Evolutionary conservation across 1,284 basidiomycete genomes (phyloP).

Genomic region (Leucocoprinus gongylophorus): DNA sequence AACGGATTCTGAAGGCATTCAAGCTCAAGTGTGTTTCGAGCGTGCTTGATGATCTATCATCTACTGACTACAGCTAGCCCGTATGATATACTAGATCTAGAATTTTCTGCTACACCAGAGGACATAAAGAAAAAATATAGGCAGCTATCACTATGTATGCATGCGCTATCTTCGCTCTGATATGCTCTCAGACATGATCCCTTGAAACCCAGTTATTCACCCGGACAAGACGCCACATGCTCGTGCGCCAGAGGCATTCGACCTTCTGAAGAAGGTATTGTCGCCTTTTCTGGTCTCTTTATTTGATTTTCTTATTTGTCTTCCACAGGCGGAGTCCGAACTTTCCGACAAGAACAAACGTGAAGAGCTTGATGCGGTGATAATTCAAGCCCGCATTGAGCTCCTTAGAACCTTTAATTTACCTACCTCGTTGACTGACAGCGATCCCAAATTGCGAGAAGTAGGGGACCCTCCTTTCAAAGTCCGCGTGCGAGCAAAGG

Average conservation of each 20-base stretch:
- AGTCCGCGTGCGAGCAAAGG: conserved; percentile 52
- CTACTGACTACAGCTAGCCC: conserved; percentile 39
- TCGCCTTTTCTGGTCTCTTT: background rate
- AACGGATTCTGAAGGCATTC: conserved; percentile 77
- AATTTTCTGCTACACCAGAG: conserved; percentile 54
- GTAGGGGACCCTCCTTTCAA: conserved; percentile 52
- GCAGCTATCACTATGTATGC: conserved; percentile 70
- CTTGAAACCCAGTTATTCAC: conserved; percentile 61
- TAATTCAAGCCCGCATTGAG: conserved; percentile 58
- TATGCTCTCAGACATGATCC: background rate
- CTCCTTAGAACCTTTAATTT: conserved; percentile 56
- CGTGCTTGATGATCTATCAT: background rate
- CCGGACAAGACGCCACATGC: conserved; percentile 78
- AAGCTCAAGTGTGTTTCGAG: conserved; percentile 63
- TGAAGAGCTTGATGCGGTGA: conserved; percentile 70
- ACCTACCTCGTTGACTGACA: conserved; percentile 47
- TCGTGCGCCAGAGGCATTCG: conserved; percentile 77
- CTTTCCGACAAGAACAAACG: conserved; percentile 68
- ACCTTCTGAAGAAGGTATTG: conserved; percentile 73
- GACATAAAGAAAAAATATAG: conserved; percentile 77
- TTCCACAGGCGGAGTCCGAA: conserved; percentile 66
- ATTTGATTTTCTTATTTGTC: background rate
- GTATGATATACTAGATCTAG: conserved; percentile 72
- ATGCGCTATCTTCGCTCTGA: conserved; percentile 32
- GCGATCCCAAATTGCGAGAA: conserved; percentile 48